Base-by-base conservation (phyloP, 352 stramenopile genomes). In the Phytophthora pistaciae region DNA sequence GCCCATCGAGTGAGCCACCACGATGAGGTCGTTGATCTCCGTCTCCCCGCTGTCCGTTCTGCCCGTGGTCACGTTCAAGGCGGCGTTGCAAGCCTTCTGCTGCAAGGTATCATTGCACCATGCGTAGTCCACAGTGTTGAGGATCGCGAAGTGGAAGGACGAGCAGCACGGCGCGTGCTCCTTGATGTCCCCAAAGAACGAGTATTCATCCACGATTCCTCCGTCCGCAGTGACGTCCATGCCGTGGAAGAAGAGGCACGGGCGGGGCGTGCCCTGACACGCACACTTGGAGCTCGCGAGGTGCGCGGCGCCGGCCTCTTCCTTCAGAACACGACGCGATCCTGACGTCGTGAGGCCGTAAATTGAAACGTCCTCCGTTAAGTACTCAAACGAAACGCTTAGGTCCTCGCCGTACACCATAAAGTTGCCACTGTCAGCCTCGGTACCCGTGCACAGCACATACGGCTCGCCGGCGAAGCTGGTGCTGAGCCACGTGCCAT, bases 1-100 rank as follows among this genome's bases (percentile, higher is more conserved):
- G 13, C 82, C 84, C 80, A 90, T 89, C 5, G 84, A 91, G 55
- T 90, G 79, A 5, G 75, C 72, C 13, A 91, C 68, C 31, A 91
- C 59, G 58, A 87, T 89, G 21, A 82, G 66, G 57, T 90, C 67
- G 38, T 83, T 69, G 50, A 84, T 83, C 21, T 76, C 79, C 23
- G 79, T 84, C 36, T 55, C 68, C 0, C 64, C 63, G 10, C 68
- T 72, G 60, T 66, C 20, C 6, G 58, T 56, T 1, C 3, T 46
- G 18, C 69, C 61, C 20, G 66, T 79, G 18, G 60, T 74, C 8
- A 79, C 69, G 18, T 69, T 68, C 31, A 87, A 63, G 0, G 78
- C 74, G 10, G 73, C 56, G 31, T 80, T 48, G 29, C 81, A 89
- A 40, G 74, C 70, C 23, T 79, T 75, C 14, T 84, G 44, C 62